These are phyloP conservation scores for Croton setiger DNA, from an alignment of 441 rosid genomes.

Conservation along the genomic window DNA sequence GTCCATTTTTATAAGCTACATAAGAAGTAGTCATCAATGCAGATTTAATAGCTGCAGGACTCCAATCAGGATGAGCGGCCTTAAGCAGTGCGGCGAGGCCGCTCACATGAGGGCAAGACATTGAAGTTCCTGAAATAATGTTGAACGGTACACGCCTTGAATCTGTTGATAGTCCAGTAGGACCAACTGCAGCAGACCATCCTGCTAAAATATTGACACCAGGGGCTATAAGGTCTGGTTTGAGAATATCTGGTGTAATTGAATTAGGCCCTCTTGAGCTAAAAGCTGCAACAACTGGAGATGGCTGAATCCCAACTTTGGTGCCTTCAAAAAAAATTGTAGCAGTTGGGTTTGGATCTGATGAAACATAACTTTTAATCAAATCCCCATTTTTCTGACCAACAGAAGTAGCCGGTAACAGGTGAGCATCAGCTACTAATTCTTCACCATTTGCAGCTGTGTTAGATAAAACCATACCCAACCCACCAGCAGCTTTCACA, in stretches of 20 bases:
- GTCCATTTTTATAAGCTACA: slow-evolving; percentile 55
- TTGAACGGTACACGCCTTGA: slow-evolving; percentile 68
- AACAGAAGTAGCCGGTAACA: slow-evolving; percentile 68
- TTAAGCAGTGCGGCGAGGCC: slow-evolving; percentile 79
- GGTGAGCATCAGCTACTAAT: slow-evolving; percentile 84
- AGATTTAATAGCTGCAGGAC: slow-evolving; percentile 76
- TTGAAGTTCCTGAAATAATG: slow-evolving; percentile 84
- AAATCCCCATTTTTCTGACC: slow-evolving; percentile 58
- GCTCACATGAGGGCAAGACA: slow-evolving; percentile 96
- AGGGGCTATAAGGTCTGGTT: slow-evolving; percentile 87
- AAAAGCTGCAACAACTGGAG: slow-evolving; percentile 92
- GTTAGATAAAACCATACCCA: slow-evolving; percentile 86
- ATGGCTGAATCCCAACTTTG: slow-evolving; percentile 63
- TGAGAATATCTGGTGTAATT: slow-evolving; percentile 60
- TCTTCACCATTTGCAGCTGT: slow-evolving; percentile 72
- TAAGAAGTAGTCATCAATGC: slow-evolving; percentile 95
- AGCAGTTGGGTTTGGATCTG: slow-evolving; percentile 41
- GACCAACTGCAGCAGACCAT: slow-evolving; percentile 66
- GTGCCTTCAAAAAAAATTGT: slow-evolving; percentile 70
- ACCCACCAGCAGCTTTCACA: slow-evolving; percentile 79
- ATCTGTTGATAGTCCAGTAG: slow-evolving; percentile 71
- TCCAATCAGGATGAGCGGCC: slow-evolving; percentile 85
- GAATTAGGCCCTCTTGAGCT: slow-evolving; percentile 90
- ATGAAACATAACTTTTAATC: slow-evolving; percentile 44
- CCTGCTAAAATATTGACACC: slow-evolving; percentile 95